Percentiles rank a stretch among this genome's conserved stretches.
These are phyloP conservation scores for Xerocomus brunneocitrinus DNA, from an alignment of 768 basidiomycete species.

Conservation along the genomic window DNA sequence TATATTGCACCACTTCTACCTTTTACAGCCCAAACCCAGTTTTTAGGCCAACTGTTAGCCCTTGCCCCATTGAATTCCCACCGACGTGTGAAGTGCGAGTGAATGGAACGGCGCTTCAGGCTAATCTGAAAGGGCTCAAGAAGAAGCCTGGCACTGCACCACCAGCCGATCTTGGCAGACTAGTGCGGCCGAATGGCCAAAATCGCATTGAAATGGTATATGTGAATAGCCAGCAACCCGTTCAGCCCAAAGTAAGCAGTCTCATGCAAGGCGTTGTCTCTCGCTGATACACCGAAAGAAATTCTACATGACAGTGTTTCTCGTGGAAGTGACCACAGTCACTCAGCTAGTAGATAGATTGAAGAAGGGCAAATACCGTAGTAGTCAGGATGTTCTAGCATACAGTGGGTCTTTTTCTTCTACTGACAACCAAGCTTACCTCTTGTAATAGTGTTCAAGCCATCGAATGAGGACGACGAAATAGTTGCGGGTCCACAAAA, in stretches of 20 bases:
- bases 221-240: slow-evolving; percentile 81
- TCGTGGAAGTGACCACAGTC: slow-evolving; percentile 75
- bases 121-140: slow-evolving; percentile 87
- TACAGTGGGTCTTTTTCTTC: slow-evolving; percentile 49
- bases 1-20: slow-evolving; percentile 85
- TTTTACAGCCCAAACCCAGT: slow-evolving; percentile 54
- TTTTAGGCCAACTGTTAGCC: slow-evolving; percentile 48
- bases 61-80: slow-evolving; percentile 86
- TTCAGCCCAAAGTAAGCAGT: slow-evolving; percentile 58
- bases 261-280: not conserved
- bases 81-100: slow-evolving; percentile 88
- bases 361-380: slow-evolving; percentile 61
- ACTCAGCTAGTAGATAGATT: slow-evolving; percentile 65
- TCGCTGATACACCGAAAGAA: slow-evolving; percentile 63
- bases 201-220: slow-evolving; percentile 87
- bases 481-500: slow-evolving; percentile 86
- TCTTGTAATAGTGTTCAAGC: slow-evolving; percentile 48
- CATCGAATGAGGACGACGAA: slow-evolving; percentile 75
- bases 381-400: slow-evolving; percentile 57
- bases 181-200: slow-evolving; percentile 36
- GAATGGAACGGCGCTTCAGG: slow-evolving; percentile 62
- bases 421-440: not conserved
- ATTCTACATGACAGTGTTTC: slow-evolving; percentile 79
- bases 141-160: slow-evolving; percentile 93
- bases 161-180: slow-evolving; percentile 64